Conservation (phyloP, 1,284 basidiomycete species). For the Phylloporus sp. region DNA sequence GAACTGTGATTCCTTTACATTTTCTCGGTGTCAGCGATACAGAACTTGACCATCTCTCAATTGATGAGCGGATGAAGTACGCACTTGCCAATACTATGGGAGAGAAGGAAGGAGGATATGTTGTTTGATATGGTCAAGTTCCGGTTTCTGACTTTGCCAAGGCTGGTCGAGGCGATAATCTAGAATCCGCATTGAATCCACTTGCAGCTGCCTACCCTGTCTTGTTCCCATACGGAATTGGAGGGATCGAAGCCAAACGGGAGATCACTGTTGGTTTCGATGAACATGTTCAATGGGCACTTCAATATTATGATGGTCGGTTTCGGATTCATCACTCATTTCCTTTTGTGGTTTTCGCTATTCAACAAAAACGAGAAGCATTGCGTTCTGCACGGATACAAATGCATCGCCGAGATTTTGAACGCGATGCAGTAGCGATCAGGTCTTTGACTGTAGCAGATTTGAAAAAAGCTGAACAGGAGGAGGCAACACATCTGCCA, state of each 20-base stretch:
- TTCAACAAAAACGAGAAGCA: conserved; percentile 24
- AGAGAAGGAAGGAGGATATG: not conserved
- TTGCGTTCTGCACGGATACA: conserved; percentile 25
- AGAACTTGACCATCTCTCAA: not conserved
- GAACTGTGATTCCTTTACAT: not conserved
- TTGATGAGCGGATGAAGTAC: not conserved
- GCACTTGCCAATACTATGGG: not conserved
- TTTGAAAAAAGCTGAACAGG: conserved; percentile 22
- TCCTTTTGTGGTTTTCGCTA: conserved; percentile 24
- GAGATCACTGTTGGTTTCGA: not conserved
- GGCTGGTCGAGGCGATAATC: not conserved
- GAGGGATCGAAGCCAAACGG: not conserved
- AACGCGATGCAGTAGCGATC: conserved; percentile 17
- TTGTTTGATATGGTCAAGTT: not conserved
- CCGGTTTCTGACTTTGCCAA: not conserved
- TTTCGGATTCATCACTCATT: conserved; percentile 21
- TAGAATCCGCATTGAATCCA: not conserved
- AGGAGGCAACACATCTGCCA: conserved; percentile 19
- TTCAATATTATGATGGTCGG: not conserved
- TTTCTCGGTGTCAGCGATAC: not conserved
- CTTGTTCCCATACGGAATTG: conserved; percentile 1
- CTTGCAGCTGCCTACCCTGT: not conserved
- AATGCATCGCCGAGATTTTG: conserved; percentile 24
- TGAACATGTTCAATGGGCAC: conserved; percentile 1
- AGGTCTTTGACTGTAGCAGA: conserved; percentile 17